Evolutionary conservation across 495 filamentous ascomycete species (phyloP).

Genomic region (Cenococcum geophilum): DNA sequence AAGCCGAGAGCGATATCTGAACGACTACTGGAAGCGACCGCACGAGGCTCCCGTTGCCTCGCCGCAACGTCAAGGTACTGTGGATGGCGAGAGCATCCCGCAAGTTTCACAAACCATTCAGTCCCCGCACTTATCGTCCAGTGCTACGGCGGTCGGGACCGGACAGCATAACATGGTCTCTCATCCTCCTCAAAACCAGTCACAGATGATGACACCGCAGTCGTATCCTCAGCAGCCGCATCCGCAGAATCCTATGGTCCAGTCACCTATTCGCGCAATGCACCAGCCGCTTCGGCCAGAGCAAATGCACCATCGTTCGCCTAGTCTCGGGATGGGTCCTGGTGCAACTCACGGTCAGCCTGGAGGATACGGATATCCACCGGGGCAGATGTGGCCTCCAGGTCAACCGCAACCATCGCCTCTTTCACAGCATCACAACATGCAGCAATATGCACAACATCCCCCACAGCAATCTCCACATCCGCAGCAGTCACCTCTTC

Average conservation of each 20-base stretch:
- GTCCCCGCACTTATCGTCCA: conserved; percentile 42
- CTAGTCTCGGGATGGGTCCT: conserved; percentile 35
- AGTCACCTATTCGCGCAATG: conserved; percentile 49
- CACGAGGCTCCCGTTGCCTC: conserved; percentile 50
- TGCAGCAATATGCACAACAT: conserved; percentile 42
- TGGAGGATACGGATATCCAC: conserved; percentile 45
- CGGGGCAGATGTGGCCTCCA: conserved; percentile 46
- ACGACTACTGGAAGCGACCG: conserved; percentile 68
- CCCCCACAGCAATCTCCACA: conserved; percentile 42
- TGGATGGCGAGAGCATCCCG: conserved; percentile 20
- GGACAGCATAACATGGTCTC: conserved; percentile 22
- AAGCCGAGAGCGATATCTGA: conserved; percentile 67
- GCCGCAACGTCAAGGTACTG: conserved; percentile 11
- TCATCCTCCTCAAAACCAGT: conserved; percentile 31
- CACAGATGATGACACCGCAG: conserved; percentile 53
- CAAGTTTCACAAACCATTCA: conserved; percentile 27
- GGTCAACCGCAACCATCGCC: conserved; percentile 54
- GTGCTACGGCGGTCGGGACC: conserved; percentile 36
- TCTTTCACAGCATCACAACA: conserved; percentile 40
- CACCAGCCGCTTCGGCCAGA: conserved; percentile 42
- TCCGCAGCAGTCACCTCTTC: conserved; percentile 38
- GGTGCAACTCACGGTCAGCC: conserved; percentile 33
- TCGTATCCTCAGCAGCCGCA: conserved; percentile 44
- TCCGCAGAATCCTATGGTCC: conserved; percentile 48
- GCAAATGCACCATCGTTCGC: conserved; percentile 45